Evolutionary conservation across 805 yeast genomes (phyloP), one percentile per base, ranked within the genome.

Genomic region (Candida jianshihensis): DNA sequence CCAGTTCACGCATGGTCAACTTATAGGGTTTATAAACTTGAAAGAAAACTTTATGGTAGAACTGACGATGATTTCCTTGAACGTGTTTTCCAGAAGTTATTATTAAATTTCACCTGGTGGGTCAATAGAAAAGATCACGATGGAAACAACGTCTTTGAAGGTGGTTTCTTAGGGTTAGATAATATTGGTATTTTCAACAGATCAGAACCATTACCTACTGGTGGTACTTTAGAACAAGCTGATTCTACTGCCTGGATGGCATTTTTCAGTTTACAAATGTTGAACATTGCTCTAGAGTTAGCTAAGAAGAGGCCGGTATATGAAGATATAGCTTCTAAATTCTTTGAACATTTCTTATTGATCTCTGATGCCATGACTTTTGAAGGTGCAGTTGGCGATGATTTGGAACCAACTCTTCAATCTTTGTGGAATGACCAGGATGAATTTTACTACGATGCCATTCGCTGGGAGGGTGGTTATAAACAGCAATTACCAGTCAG

Each of bases 231-330:
- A 44, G 94, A 86, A 55, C 97, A 88, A 60, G 95, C 96, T 0
- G 97, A 88, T 61, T 83, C 95, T 13, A 89, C 97, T 10, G 96
- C 96, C 20, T 88, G 97, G 97, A 85, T 88, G 92, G 96, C 95
- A 0, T 88, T 90, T 64, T 88, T 81, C 63, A 75, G 83, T 21
- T 68, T 89, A 51, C 89, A 83, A 55, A 87, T 88, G 96, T 72
- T 89, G 60, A 88, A 86, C 59, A 89, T 89, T 55, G 89, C 96
- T 0, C 70, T 88, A 43, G 96, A 89, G 59, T 71, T 88, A 50
- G 90, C 96, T 16, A 86, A 83, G 56, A 76, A 80, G 33, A 78
- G 86, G 45, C 78, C 84, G 1, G 92, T 84, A 15, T 89, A 89
- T 61, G 96, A 88, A 61, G 92, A 87, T 57, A 84, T 87, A 59